A percentile compares a stretch with the other conserved stretches of the same genome.
phyloP scores from a whole-genome alignment of 345 rosid genomes.

The Salix koriyanagi region DNA sequence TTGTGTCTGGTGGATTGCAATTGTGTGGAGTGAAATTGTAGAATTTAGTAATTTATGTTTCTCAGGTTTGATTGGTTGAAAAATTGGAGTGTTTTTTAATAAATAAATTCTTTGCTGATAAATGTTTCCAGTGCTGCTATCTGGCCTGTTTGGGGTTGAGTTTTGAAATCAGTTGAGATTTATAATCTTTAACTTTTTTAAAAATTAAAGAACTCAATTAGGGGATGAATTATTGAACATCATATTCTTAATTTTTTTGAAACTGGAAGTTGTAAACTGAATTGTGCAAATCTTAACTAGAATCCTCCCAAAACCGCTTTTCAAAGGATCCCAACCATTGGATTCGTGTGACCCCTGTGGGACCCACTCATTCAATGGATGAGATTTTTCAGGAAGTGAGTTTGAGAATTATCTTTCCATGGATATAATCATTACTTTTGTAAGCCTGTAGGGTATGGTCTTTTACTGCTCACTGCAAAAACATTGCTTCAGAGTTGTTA shows the following conservation, averaged over 20 bases:
- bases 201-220: neutral
- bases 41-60: neutral
- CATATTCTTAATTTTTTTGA: neutral
- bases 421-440: neutral
- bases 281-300: neutral
- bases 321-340: neutral
- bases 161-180: neutral
- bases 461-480: neutral
- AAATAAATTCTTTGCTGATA: neutral
- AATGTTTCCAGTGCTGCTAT: neutral
- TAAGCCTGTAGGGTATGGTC: neutral
- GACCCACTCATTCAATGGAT: neutral
- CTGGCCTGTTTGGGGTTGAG: neutral
- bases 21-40: neutral
- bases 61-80: neutral
- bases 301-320: neutral
- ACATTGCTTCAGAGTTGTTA: neutral
- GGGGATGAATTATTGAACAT: neutral
- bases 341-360: neutral
- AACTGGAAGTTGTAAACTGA: neutral
- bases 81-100: neutral
- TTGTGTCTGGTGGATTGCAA: slow-evolving; percentile 5
- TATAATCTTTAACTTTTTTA: neutral
- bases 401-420: neutral
- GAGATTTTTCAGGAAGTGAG: neutral